These are phyloP conservation scores for Alternaria sp. DNA, from an alignment of 2,329 filamentous ascomycete species.

Conservation along the genomic window DNA sequence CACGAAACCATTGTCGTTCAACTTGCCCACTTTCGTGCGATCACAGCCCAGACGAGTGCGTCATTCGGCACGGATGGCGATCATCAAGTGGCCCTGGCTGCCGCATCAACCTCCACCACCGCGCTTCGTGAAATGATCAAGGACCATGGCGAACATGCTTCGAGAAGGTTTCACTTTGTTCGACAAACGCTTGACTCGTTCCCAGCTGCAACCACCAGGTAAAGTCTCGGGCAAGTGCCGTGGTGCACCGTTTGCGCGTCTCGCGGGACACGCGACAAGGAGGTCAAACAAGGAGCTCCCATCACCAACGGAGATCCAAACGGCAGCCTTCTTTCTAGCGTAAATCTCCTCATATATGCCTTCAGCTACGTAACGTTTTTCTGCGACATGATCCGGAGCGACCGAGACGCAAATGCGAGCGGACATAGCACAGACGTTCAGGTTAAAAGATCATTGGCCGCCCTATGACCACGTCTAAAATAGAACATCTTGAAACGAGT, in stretches of 20 bases:
- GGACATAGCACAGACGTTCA: background rate
- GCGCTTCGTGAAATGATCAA: slow-evolving; percentile 30
- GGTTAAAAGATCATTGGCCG: slow-evolving; percentile 3
- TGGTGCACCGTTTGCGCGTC: slow-evolving; percentile 3
- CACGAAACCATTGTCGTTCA: slow-evolving; percentile 45
- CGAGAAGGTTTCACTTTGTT: slow-evolving; percentile 43
- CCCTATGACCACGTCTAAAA: slow-evolving; percentile 11
- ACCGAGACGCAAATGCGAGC: slow-evolving; percentile 11
- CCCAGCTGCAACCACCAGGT: background rate
- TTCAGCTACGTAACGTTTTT: background rate
- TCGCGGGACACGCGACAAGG: background rate
- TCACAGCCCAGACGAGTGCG: slow-evolving; percentile 28
- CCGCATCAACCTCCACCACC: slow-evolving; percentile 23
- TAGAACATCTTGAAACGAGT: slow-evolving; percentile 10
- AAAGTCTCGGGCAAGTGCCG: slow-evolving; percentile 2
- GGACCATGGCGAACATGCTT: slow-evolving; percentile 38
- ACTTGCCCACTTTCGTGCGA: slow-evolving; percentile 20
- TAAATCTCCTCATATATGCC: background rate
- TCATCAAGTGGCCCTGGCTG: slow-evolving; percentile 37
- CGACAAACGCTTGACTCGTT: slow-evolving; percentile 20
- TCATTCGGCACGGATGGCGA: slow-evolving; percentile 45
- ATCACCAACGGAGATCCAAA: slow-evolving; percentile 17
- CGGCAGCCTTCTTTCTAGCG: slow-evolving; percentile 26
- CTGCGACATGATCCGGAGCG: slow-evolving; percentile 3
- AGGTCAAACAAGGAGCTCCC: slow-evolving; percentile 14